phyloP scores from a whole-genome alignment of 2,329 filamentous ascomycete species.

The Phoma sp. region DNA sequence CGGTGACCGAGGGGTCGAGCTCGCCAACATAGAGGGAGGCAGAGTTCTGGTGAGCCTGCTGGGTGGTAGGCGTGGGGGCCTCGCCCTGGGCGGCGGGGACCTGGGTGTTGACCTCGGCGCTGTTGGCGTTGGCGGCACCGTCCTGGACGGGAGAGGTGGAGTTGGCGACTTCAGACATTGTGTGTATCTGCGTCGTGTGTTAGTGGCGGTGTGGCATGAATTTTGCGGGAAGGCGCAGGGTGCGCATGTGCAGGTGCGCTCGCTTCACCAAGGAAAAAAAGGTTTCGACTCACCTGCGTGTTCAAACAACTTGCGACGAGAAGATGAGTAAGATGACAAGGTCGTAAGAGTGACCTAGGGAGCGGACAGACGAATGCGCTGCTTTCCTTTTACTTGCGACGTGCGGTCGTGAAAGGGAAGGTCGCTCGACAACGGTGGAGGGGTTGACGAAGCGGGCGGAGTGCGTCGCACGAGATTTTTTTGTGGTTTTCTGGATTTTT shows the following conservation, averaged over 20 bases:
- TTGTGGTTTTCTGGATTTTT: conserved; percentile 49
- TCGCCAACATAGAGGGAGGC: conserved; percentile 99
- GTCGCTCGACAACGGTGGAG: conserved; percentile 26
- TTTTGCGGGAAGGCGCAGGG: conserved; percentile 40
- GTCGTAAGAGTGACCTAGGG: conserved; percentile 24
- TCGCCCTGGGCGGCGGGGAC: conserved; percentile 69
- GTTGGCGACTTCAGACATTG: conserved; percentile 55
- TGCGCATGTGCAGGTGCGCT: conserved; percentile 38
- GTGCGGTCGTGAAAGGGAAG: conserved; percentile 16
- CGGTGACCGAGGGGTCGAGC: conserved; percentile 95
- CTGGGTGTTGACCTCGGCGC: conserved; percentile 73
- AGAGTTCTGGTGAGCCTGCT: conserved; percentile 85
- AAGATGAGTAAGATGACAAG: conserved; percentile 27
- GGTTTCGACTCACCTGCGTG: conserved; percentile 35
- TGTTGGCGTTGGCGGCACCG: conserved; percentile 72
- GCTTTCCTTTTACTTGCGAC: conserved; percentile 25
- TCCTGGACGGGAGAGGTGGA: conserved; percentile 66
- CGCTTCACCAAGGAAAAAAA: conserved; percentile 39
- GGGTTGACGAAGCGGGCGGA: conserved; percentile 32
- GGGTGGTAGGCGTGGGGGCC: conserved; percentile 72
- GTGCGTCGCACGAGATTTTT: conserved; percentile 43
- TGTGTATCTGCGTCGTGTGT: conserved; percentile 35
- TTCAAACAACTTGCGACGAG: conserved; percentile 31
- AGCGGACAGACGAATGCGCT: conserved; percentile 30
- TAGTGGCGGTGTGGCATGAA: conserved; percentile 29